phyloP scores from a whole-genome alignment of 2,329 filamentous ascomycete genomes.

The Aspergillus oerlinghausenensis region DNA sequence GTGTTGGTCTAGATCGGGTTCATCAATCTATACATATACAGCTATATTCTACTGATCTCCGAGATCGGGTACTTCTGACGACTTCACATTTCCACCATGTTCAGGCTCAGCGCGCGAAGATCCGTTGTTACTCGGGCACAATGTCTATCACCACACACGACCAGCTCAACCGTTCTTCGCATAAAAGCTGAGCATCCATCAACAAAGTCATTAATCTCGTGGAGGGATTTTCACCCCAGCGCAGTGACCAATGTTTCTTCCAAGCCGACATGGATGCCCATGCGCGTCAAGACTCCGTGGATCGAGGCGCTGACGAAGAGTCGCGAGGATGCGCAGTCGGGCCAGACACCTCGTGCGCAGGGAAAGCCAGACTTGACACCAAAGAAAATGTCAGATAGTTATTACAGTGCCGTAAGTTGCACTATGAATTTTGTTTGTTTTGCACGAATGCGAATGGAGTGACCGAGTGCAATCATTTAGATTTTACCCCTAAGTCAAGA shows the following conservation, averaged over 20 bases:
- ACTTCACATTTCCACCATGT: conserved; percentile 8
- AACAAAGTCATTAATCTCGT: conserved; percentile 4
- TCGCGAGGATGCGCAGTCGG: conserved; percentile 37
- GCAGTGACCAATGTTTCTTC: conserved; percentile 19
- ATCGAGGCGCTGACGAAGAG: conserved; percentile 59
- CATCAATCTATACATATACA: neutral
- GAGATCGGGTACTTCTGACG: neutral
- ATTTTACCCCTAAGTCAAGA: conserved; percentile 66
- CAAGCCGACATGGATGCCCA: conserved; percentile 45
- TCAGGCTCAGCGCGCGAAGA: conserved; percentile 8
- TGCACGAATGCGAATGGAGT: conserved; percentile 13
- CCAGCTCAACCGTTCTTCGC: conserved; percentile 3
- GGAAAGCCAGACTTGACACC: conserved; percentile 55
- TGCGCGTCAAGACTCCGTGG: conserved; percentile 63
- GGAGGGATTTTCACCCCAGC: conserved; percentile 26
- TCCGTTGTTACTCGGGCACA: conserved; percentile 13
- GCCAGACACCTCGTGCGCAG: conserved; percentile 17
- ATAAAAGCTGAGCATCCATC: conserved; percentile 2
- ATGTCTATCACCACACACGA: conserved; percentile 11
- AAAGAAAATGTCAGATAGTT: conserved; percentile 68
- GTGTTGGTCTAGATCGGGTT: conserved; percentile 13
- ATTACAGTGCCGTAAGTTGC: conserved; percentile 58
- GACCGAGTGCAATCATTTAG: conserved; percentile 35
- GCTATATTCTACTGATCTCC: neutral
- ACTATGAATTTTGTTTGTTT: conserved; percentile 1